Evolutionary conservation across 345 rosid species (phyloP).

Genomic region (Kandelia obovata): DNA sequence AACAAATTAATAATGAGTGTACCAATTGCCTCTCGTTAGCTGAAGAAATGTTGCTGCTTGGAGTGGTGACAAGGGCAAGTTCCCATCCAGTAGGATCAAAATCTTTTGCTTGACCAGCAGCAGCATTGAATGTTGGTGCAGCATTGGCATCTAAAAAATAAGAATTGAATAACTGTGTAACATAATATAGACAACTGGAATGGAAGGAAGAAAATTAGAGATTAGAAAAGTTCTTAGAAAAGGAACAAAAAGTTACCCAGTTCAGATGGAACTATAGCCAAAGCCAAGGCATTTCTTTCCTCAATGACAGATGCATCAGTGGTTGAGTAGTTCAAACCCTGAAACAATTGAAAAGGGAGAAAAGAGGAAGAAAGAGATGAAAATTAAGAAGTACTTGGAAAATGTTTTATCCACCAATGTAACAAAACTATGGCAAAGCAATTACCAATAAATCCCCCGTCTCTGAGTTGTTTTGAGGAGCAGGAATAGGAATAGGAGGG

Average conservation of each 20-base stretch:
- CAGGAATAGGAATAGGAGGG: slow-evolving; percentile 45
- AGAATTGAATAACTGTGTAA: background rate
- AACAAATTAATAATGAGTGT: slow-evolving; percentile 15
- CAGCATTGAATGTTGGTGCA: slow-evolving; percentile 46
- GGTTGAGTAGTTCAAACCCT: slow-evolving; percentile 63
- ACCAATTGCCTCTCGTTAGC: slow-evolving; percentile 85
- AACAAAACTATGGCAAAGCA: background rate
- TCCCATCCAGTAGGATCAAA: slow-evolving; percentile 97
- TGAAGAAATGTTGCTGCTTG: slow-evolving; percentile 70
- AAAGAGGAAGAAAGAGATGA: slow-evolving; percentile 2
- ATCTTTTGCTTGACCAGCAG: slow-evolving; percentile 50
- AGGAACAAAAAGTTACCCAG: slow-evolving; percentile 33
- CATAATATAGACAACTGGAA: slow-evolving; percentile 1
- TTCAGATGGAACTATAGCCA: slow-evolving; percentile 79
- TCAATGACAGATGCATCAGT: slow-evolving; percentile 72
- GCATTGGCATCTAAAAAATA: slow-evolving; percentile 45
- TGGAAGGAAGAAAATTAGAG: background rate
- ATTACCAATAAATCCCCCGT: slow-evolving; percentile 84
- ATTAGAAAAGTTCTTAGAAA: background rate
- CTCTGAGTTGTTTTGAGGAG: slow-evolving; percentile 53
- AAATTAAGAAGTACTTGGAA: background rate
- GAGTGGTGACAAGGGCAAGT: slow-evolving; percentile 78
- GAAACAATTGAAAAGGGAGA: slow-evolving; percentile 13
- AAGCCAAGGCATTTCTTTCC: slow-evolving; percentile 84
- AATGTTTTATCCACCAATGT: slow-evolving; percentile 6